Evolutionary conservation across 2,329 filamentous ascomycete genomes (phyloP), one percentile per base, ranked within the genome.

Genomic region (Colletotrichum spinosum): DNA sequence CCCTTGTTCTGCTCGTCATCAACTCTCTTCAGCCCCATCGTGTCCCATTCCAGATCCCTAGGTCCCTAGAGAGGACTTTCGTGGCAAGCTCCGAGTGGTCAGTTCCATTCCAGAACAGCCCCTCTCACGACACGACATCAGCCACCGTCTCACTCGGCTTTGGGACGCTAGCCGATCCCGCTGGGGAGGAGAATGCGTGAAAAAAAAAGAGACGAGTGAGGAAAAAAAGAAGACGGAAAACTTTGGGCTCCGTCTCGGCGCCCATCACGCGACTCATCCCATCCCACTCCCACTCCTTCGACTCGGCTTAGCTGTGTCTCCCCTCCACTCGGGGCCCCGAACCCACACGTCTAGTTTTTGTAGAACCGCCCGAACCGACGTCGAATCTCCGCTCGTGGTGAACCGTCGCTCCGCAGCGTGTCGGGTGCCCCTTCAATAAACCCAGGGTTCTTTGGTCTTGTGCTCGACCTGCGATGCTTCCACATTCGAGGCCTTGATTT

Each of bases 331-430:
- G 45, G 54, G 45, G 33, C 34, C 34, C 54, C 35, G 44, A 48
- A 38, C 34, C 55, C 55, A 34, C 17, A 42, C 2, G n/a, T 15
- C 8, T 13, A 15, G 9, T 38, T n/a, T 35, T 42, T 5, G 15
- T 48, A 39, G 54, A 56, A 44, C 46, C 55, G 55, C 15, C 46
- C 45, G 33, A 53, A 13, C 59, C 59, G 52, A 35, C 33, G 38
- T 42, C 55, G 46, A 45, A 50, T 44, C 39, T 17, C 48, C 55
- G 55, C 55, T 37, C 15, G 15, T 8, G 33, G 35, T n/a, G 17
- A 8, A 48, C 12, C n/a, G 46, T 57, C 46, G 17, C 45, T 46
- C 15, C 15, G 15, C n/a, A 45, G 53, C 41, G 13, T 46, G 11
- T 11, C 17, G 25, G 25, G 25, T 46, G 4, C 12, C 33, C 25